Percentiles rank a stretch among this genome's conserved stretches.
phyloP scores from a whole-genome alignment of 2,329 filamentous ascomycete genomes.

The Cytospora chrysosperma region DNA sequence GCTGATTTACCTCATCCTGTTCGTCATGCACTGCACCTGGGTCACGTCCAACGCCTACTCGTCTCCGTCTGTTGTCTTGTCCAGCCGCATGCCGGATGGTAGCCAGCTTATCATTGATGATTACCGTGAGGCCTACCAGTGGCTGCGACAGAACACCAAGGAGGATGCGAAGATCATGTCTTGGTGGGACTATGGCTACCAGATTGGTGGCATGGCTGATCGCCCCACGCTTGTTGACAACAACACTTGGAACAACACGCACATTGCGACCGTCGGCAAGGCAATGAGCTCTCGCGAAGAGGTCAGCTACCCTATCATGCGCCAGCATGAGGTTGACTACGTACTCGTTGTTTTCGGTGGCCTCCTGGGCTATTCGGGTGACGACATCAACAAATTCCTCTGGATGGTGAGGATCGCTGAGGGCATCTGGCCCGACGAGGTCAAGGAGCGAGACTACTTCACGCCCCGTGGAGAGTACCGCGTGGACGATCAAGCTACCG shows the following conservation, averaged over 20 bases:
- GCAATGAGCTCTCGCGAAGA: constrained; percentile 98
- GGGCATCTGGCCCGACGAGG: constrained; percentile 99
- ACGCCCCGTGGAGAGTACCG: constrained; percentile 91
- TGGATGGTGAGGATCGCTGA: constrained; percentile 99
- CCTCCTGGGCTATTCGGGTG: constrained; percentile 92
- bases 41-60: constrained; percentile 99
- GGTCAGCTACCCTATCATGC: constrained; percentile 97
- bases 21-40: constrained; percentile 98
- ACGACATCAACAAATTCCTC: constrained; percentile 99
- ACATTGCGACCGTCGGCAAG: constrained; percentile 98
- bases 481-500: constrained; percentile 88
- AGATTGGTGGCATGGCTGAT: constrained; percentile 99
- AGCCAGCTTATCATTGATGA: constrained; percentile 99
- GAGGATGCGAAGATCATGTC: constrained; percentile 98
- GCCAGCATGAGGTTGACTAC: constrained; percentile 97
- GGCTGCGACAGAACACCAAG: constrained; percentile 95
- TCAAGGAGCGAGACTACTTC: constrained; percentile 96
- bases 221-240: constrained; percentile 96
- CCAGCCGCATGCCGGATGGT: constrained; percentile 87
- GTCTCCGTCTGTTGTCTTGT: constrained; percentile 93
- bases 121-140: constrained; percentile 98
- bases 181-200: constrained; percentile 99
- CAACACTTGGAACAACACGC: constrained; percentile 99
- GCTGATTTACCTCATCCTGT: constrained; percentile 80
- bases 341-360: constrained; percentile 97